phyloP scores from a whole-genome alignment of 1,139 yeast species.

The Magnusiomyces fungicola region DNA sequence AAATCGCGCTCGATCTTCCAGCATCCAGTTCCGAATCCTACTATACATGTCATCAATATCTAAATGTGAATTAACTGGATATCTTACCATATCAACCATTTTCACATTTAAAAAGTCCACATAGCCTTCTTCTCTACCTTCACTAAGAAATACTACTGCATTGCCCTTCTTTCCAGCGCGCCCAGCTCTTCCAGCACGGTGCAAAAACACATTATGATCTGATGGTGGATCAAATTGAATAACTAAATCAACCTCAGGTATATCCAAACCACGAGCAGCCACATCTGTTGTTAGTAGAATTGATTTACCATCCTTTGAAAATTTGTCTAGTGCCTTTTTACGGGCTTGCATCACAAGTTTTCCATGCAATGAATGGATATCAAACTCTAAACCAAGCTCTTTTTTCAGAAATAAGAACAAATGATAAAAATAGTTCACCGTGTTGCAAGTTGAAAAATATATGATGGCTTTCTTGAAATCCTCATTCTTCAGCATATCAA shows the following conservation, averaged over 20 bases:
- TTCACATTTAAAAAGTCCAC: constrained; percentile 74
- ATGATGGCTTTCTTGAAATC: constrained; percentile 68
- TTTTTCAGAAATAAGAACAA: constrained; percentile 40
- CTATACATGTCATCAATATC: constrained; percentile 21
- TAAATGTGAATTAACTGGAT: constrained; percentile 23
- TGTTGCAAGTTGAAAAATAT: constrained; percentile 83
- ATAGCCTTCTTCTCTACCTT: constrained; percentile 74
- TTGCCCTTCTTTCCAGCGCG: constrained; percentile 79
- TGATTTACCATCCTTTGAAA: constrained; percentile 46
- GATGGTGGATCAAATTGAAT: constrained; percentile 88
- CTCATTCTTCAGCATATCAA: constrained; percentile 47
- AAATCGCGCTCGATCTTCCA: constrained; percentile 69
- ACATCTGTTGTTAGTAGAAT: constrained; percentile 49
- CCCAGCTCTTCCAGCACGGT: constrained; percentile 90
- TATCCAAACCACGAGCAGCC: constrained; percentile 91
- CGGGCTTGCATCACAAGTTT: constrained; percentile 71
- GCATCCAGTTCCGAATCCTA: constrained; percentile 48
- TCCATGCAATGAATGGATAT: constrained; percentile 53
- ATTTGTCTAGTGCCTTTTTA: constrained; percentile 57
- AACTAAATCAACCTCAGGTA: constrained; percentile 86
- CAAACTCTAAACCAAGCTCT: constrained; percentile 22
- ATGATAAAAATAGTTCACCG: constrained; percentile 69
- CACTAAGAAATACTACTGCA: constrained; percentile 64
- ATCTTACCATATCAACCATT: constrained; percentile 47
- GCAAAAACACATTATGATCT: constrained; percentile 79